Evolutionary conservation across 2,329 filamentous ascomycete species (phyloP).

Genomic region (Fusarium sp.): DNA sequence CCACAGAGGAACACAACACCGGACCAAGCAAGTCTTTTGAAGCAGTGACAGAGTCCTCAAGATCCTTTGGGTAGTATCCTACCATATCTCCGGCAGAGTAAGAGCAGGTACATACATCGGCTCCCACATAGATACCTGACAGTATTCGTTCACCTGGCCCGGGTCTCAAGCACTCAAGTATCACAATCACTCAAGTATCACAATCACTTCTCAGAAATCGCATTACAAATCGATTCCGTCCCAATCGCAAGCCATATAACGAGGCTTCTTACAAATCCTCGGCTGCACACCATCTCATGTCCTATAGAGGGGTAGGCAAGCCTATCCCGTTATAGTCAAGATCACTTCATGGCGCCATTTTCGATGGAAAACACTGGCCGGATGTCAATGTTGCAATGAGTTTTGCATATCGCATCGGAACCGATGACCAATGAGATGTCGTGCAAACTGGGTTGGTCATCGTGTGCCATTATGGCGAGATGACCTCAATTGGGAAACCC

Average conservation of each 20-base stretch:
- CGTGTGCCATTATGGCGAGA: slow-evolving; percentile 14
- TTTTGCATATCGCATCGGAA: slow-evolving; percentile 15
- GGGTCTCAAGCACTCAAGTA: not conserved
- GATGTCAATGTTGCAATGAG: slow-evolving; percentile 20
- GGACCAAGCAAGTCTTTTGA: not conserved
- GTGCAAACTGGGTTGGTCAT: slow-evolving; percentile 1
- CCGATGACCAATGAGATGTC: not conserved
- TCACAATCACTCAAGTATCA: not conserved
- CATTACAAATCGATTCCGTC: not conserved
- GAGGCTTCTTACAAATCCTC: slow-evolving; percentile 10
- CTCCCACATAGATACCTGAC: not conserved
- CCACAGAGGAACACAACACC: not conserved
- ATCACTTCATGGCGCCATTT: not conserved
- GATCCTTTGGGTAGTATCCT: not conserved
- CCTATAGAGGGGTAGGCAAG: not conserved
- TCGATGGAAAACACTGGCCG: not conserved
- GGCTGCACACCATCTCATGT: slow-evolving; percentile 10
- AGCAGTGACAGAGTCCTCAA: not conserved
- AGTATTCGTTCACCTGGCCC: not conserved
- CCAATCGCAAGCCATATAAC: not conserved
- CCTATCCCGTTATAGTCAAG: slow-evolving; percentile 1
- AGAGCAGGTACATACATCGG: not conserved
- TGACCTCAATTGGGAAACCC: not conserved
- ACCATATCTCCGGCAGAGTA: not conserved
- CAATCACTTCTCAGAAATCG: not conserved